Conservation (phyloP, 202 grass and related monocot genomes). For the Schoenoplectus triqueter region DNA sequence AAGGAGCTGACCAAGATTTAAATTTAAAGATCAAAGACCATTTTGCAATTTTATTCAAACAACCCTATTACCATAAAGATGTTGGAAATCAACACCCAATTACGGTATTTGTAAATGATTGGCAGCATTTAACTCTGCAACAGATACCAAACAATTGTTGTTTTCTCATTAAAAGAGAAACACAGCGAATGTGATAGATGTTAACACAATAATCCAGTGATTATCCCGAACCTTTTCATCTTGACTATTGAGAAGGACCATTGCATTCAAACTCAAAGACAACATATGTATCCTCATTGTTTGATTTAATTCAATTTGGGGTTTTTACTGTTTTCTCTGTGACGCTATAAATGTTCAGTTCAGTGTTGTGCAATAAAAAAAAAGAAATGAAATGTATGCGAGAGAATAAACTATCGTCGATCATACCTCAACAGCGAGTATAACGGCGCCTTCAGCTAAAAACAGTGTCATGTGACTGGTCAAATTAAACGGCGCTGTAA, state of each 20-base stretch:
- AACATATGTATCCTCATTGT: background rate
- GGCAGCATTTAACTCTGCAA: background rate
- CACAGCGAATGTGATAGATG: background rate
- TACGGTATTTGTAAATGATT: background rate
- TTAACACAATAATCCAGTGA: background rate
- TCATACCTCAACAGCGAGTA: conserved; percentile 72
- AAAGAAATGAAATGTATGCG: background rate
- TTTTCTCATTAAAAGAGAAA: background rate
- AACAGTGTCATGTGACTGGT: conserved; percentile 95
- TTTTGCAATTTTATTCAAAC: no score
- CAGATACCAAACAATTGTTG: background rate
- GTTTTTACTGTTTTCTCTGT: background rate
- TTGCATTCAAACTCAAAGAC: background rate
- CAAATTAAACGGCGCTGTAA: conserved; percentile 88
- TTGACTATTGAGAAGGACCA: background rate
- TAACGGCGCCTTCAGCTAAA: conserved; percentile 72
- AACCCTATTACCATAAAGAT: no score
- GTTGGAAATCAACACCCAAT: no score
- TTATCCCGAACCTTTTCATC: background rate
- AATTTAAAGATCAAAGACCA: no score
- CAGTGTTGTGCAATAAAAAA: background rate
- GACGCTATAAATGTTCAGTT: background rate
- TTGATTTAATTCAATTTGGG: background rate
- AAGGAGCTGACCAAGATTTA: no score
- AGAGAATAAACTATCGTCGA: no score